A percentile compares a stretch with the other conserved stretches of the same genome.
Evolutionary conservation across 345 rosid species (phyloP).

Genomic region (Populus deltoides): DNA sequence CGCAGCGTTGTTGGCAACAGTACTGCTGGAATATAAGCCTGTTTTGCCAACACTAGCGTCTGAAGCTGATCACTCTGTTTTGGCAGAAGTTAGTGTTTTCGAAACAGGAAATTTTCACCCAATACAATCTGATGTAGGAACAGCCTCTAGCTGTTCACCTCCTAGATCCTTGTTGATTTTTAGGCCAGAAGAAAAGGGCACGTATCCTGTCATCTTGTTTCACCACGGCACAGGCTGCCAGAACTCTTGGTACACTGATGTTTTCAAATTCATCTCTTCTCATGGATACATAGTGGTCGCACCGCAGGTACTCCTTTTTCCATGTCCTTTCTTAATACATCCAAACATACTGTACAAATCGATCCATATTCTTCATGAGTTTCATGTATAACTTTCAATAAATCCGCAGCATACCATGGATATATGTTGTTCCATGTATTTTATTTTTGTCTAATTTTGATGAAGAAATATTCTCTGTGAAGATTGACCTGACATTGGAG

Average conservation of each 20-base stretch:
- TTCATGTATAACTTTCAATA: neutral
- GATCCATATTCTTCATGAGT: neutral
- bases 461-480: too few relatives aligned
- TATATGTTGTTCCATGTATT: too few relatives aligned
- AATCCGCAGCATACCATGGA: neutral
- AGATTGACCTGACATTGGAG: neutral
- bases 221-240: slow-evolving; percentile 31
- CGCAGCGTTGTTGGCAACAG: neutral
- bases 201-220: slow-evolving; percentile 37
- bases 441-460: too few relatives aligned
- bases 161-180: slow-evolving; percentile 32
- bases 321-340: neutral
- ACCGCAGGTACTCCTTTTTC: slow-evolving; percentile 38
- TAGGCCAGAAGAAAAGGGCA: slow-evolving; percentile 25
- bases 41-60: neutral
- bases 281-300: slow-evolving; percentile 49
- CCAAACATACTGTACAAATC: too few relatives aligned
- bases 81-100: neutral
- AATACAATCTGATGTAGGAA: neutral
- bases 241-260: slow-evolving; percentile 29
- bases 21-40: neutral
- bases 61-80: neutral
- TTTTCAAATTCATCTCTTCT: slow-evolving; percentile 35
- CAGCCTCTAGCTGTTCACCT: slow-evolving; percentile 5
- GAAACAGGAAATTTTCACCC: neutral